These are phyloP conservation scores for Neonectria sp. DNA, from an alignment of 2,329 filamentous ascomycete species.

Conservation along the genomic window DNA sequence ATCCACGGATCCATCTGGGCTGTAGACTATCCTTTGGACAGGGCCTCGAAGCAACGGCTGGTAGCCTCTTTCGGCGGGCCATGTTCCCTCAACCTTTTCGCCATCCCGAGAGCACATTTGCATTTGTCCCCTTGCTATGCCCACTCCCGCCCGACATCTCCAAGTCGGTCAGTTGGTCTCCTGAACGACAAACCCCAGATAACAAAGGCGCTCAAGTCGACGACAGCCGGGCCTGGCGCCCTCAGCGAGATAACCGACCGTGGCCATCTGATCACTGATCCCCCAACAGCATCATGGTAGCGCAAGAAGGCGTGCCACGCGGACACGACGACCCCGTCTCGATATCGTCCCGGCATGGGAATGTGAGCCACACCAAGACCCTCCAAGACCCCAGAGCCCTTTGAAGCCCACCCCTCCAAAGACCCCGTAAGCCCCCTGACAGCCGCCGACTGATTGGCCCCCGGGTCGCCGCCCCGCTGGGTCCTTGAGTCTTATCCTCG, in stretches of 20 bases:
- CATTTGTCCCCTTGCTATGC: neutral
- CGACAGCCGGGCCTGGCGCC: slow-evolving; percentile 19
- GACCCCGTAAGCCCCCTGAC: slow-evolving; percentile 27
- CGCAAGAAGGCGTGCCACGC: slow-evolving; percentile 28
- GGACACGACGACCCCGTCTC: slow-evolving; percentile 19
- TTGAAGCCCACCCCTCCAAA: neutral
- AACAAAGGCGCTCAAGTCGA: slow-evolving; percentile 10
- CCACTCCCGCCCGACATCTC: neutral
- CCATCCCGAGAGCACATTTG: slow-evolving; percentile 7
- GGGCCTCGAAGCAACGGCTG: slow-evolving; percentile 38
- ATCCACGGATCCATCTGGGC: slow-evolving; percentile 33
- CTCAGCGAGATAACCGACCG: slow-evolving; percentile 23
- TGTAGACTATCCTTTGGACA: neutral
- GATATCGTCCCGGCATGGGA: slow-evolving; percentile 1
- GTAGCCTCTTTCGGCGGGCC: slow-evolving; percentile 38
- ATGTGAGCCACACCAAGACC: slow-evolving; percentile 11
- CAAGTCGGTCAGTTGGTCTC: slow-evolving; percentile 8
- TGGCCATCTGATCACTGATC: slow-evolving; percentile 25
- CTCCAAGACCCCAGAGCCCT: neutral
- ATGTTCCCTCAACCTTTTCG: slow-evolving; percentile 21
- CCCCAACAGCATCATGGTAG: slow-evolving; percentile 17
- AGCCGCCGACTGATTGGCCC: slow-evolving; percentile 20
- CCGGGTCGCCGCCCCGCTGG: slow-evolving; percentile 18
- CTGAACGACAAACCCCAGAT: slow-evolving; percentile 23
- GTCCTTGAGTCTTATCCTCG: slow-evolving; percentile 25